Base-by-base conservation (phyloP, 1,139 yeast species). In the Pneumocystis canis region DNA sequence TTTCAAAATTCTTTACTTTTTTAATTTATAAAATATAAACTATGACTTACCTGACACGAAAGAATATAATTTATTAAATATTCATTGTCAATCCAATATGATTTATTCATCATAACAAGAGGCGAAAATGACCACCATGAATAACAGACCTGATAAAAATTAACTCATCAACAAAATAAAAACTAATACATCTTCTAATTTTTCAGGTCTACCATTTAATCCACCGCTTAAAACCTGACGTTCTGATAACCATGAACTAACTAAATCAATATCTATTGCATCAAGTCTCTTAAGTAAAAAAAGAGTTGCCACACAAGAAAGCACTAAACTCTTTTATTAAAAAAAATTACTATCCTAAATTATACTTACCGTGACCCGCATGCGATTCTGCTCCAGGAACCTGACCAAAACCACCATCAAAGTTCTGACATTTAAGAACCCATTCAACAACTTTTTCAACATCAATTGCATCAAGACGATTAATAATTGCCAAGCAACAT, bases 71-170 rank as follows among this genome's bases (percentile, higher is more conserved):
- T 71, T 63, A 81, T 79, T 63, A 92, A 75, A 69, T 80, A 82
- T 1, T 74, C 78, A 58, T 78, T 78, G 70, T 89, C 85, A 25
- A 94, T 85, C 90, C 96, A 89, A 66, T 85, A 81, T 32, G 83
- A 73, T 66, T 80, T 82, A 0, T 76, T 81, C 32, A 92, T 76
- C 62, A 90, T 85, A 0, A 87, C 81, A 61, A 92, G 75, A 1
- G 92, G 81, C 0, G 96, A 85, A 58, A 90, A 74, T 5, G 89
- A 96, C 98, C 98, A 92, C 97, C 97, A 94, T 71, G 94, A 84
- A 72, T 92, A 92, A 72, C 99, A 92, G 18, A 60, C 64, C 63
- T 62, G 5, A 25, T 16, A 37, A 20, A n/a, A 20, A 35, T 37
- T 28, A 60, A 35, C 61, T 25, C 14, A 37, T 7, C 3, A 6